phyloP scores from a whole-genome alignment of 768 basidiomycete genomes.

The Podaxis rugospora region DNA sequence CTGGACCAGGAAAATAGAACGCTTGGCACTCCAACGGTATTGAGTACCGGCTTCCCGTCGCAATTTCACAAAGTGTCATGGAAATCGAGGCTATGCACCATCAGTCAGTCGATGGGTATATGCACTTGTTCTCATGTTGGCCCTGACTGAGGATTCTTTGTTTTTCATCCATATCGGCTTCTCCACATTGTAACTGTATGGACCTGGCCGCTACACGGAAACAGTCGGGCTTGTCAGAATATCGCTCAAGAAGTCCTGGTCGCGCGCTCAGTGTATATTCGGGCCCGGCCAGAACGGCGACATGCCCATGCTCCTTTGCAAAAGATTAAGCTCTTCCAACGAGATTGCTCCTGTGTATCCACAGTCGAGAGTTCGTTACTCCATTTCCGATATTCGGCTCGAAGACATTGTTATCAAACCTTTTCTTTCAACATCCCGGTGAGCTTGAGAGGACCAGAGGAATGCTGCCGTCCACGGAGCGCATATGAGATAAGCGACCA shows the following conservation, averaged over 20 bases:
- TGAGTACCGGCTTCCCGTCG: conserved; percentile 64
- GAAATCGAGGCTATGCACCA: conserved; percentile 55
- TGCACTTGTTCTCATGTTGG: background rate
- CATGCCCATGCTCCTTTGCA: conserved; percentile 3
- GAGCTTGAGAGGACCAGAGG: conserved; percentile 4
- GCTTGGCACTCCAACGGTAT: conserved; percentile 61
- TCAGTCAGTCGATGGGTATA: background rate
- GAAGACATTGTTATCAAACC: background rate
- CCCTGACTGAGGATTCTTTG: conserved; percentile 54
- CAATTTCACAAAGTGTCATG: conserved; percentile 78
- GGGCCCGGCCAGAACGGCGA: background rate
- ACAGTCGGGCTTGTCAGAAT: conserved; percentile 50
- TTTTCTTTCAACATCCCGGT: background rate
- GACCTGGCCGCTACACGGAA: conserved; percentile 45
- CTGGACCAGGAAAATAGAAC: conserved; percentile 22
- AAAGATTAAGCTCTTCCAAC: conserved; percentile 1
- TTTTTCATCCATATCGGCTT: conserved; percentile 51
- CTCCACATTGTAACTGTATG: conserved; percentile 48
- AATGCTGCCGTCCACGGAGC: background rate
- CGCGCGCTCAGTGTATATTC: background rate
- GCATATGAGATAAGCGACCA: background rate
- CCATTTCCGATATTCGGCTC: background rate
- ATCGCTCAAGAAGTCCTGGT: conserved; percentile 33
- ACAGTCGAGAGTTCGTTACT: background rate
- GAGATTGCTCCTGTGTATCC: background rate